Evolutionary conservation across 2,329 filamentous ascomycete genomes (phyloP).

Genomic region (Botrytis porri): DNA sequence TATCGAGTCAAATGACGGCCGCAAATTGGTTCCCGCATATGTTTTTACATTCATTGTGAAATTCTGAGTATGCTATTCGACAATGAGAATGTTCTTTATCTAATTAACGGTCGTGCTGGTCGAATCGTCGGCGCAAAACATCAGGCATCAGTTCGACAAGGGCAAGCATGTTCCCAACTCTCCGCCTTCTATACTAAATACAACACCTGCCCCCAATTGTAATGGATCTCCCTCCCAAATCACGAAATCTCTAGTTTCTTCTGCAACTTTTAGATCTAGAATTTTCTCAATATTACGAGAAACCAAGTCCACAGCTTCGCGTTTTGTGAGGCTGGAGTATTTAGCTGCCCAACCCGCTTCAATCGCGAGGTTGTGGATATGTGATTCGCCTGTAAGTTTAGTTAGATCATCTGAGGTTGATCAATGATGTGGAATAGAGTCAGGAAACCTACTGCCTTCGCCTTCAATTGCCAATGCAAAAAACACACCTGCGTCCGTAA

Average conservation of each 20-base stretch:
- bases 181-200: conserved; percentile 38
- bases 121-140: background rate
- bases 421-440: background rate
- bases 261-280: conserved; percentile 37
- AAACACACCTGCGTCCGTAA: conserved; percentile 43
- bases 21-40: background rate
- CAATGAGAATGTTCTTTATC: background rate
- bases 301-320: conserved; percentile 41
- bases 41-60: background rate
- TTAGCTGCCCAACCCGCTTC: conserved; percentile 44
- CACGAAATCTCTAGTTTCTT: conserved; percentile 42
- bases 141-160: conserved; percentile 23
- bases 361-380: conserved; percentile 42
- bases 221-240: conserved; percentile 46
- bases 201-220: conserved; percentile 42
- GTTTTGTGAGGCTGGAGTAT: conserved; percentile 40
- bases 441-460: conserved; percentile 21
- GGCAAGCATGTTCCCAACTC: conserved; percentile 41
- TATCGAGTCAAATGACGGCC: background rate
- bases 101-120: background rate
- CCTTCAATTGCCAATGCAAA: conserved; percentile 40
- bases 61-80: background rate
- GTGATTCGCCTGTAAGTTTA: conserved; percentile 36
- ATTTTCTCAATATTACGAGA: conserved; percentile 44
- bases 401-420: background rate